These are phyloP conservation scores for Stereocaulon alpinum DNA, from an alignment of 495 filamentous ascomycete genomes.

Conservation along the genomic window DNA sequence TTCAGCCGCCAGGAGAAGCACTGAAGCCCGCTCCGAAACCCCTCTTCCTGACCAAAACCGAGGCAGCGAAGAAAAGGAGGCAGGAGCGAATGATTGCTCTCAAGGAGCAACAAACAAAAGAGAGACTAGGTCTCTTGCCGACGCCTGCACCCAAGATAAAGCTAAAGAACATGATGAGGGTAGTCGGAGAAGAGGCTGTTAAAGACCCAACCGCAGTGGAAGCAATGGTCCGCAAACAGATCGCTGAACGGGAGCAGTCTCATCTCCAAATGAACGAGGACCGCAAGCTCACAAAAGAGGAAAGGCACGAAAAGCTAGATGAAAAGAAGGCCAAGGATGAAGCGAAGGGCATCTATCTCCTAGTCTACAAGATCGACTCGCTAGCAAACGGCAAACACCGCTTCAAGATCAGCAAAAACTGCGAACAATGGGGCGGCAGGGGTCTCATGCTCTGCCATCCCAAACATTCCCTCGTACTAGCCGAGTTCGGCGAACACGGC, in stretches of 20 bases:
- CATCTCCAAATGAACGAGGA: conserved; percentile 76
- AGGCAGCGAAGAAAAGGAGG: conserved; percentile 86
- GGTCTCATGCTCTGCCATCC: conserved; percentile 86
- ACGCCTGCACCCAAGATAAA: conserved; percentile 57
- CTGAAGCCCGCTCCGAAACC: conserved; percentile 69
- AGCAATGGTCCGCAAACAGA: conserved; percentile 81
- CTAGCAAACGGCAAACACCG: conserved; percentile 85
- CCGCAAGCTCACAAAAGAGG: conserved; percentile 82
- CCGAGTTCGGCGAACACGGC: conserved; percentile 77
- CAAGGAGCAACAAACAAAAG: conserved; percentile 94
- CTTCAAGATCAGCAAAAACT: conserved; percentile 86
- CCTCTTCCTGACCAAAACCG: conserved; percentile 68
- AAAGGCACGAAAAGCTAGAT: conserved; percentile 75
- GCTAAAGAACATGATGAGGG: conserved; percentile 43
- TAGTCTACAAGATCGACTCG: conserved; percentile 80
- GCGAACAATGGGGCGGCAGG: conserved; percentile 74
- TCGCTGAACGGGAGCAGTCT: conserved; percentile 66
- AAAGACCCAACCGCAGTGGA: conserved; percentile 97
- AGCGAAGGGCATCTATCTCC: conserved; percentile 66
- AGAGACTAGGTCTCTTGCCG: conserved; percentile 76
- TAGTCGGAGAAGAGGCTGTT: conserved; percentile 93
- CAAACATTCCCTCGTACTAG: conserved; percentile 75
- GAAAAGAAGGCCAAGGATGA: conserved; percentile 80
- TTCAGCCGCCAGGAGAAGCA: conserved; percentile 85
- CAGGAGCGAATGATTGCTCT: conserved; percentile 83